Conservation (phyloP, 768 basidiomycete species). For the Gloeopeniophorella convolvens region DNA sequence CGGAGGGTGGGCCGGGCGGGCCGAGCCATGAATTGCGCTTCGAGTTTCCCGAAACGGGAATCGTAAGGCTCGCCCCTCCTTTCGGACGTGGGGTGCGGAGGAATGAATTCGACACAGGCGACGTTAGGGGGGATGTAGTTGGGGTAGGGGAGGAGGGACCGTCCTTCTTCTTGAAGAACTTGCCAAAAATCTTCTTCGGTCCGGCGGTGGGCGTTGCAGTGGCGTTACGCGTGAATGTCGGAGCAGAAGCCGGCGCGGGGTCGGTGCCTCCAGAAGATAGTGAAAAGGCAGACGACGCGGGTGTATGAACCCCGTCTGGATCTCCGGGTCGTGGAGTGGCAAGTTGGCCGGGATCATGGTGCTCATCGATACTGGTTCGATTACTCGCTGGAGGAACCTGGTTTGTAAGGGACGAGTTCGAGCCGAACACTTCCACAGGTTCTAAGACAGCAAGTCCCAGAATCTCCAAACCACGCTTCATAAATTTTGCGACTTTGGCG, state of each 20-base stretch:
- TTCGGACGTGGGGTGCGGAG: constrained; percentile 7
- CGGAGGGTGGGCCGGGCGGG: background rate
- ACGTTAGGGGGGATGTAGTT: constrained; percentile 8
- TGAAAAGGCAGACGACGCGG: constrained; percentile 19
- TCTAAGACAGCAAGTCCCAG: constrained; percentile 75
- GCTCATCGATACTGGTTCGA: constrained; percentile 28
- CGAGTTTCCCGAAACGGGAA: constrained; percentile 3
- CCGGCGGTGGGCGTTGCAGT: constrained; percentile 30
- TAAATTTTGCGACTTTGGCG: constrained; percentile 72
- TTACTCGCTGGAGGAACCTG: constrained; percentile 18
- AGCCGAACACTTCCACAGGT: constrained; percentile 67
- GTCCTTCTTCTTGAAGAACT: constrained; percentile 60
- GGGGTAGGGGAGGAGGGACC: constrained; percentile 17
- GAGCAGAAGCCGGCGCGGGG: constrained; percentile 17
- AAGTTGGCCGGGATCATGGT: background rate
- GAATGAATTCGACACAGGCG: constrained; percentile 4
- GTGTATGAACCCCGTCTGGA: constrained; percentile 12
- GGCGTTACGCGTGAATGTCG: constrained; percentile 24
- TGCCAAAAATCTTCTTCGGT: constrained; percentile 57
- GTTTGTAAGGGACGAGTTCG: constrained; percentile 18
- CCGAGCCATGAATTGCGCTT: constrained; percentile 22
- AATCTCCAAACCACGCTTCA: constrained; percentile 66
- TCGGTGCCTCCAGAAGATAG: constrained; percentile 16
- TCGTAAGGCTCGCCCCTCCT: background rate
- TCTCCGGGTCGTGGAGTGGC: background rate